Conservation (phyloP, 768 basidiomycete species). For the Leccinum arenicola region DNA sequence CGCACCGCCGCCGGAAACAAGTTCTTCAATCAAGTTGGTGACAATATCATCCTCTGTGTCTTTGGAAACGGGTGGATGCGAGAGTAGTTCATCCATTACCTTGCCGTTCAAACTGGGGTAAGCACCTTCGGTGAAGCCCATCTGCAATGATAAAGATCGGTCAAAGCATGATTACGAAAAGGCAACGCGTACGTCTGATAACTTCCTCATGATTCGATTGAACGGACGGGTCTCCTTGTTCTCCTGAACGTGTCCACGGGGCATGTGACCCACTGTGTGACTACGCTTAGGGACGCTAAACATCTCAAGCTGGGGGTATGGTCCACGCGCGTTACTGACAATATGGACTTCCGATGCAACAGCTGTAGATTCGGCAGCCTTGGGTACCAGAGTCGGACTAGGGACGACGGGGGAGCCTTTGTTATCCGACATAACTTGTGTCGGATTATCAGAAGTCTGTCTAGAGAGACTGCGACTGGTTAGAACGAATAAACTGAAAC, state of each 20-base stretch:
- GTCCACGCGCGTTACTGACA: conserved; percentile 59
- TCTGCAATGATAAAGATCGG: conserved; percentile 38
- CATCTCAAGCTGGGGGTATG: conserved; percentile 63
- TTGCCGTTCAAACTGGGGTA: conserved; percentile 51
- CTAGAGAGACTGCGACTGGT: conserved; percentile 24
- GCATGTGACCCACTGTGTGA: conserved; percentile 30
- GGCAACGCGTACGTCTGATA: conserved; percentile 56
- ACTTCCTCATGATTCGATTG: conserved; percentile 51
- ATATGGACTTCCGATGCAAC: conserved; percentile 38
- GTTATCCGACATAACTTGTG: conserved; percentile 5
- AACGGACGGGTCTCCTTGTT: conserved; percentile 38
- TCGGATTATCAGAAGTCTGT: conserved; percentile 22
- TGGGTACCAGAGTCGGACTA: conserved; percentile 10
- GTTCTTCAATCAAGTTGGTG: conserved; percentile 57
- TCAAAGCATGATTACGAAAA: conserved; percentile 7
- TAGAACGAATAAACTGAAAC: conserved; percentile 6
- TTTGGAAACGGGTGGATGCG: conserved; percentile 40
- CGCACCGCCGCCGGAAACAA: conserved; percentile 45
- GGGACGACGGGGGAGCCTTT: conserved; percentile 2
- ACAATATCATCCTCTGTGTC: conserved; percentile 66
- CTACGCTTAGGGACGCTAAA: conserved; percentile 50
- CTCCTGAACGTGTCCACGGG: conserved; percentile 19
- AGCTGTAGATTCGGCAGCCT: conserved; percentile 15
- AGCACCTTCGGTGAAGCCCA: conserved; percentile 67
- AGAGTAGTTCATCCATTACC: conserved; percentile 49